Conservation (phyloP, 257 asterid species). For the Cordia subcordata region DNA sequence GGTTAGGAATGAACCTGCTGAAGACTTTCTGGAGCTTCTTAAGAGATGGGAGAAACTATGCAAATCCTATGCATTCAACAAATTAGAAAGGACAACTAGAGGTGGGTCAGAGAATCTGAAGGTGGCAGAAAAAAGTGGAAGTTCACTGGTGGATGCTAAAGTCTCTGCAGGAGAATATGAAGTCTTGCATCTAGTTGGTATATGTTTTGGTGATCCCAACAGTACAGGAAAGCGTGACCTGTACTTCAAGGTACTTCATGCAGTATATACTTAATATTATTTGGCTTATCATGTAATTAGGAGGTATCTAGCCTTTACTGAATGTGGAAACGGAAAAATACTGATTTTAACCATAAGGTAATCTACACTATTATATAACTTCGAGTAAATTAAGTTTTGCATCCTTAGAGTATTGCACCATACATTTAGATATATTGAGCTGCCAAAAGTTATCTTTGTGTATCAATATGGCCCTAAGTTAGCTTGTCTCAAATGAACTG, state of each 20-base stretch:
- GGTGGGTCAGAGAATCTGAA: conserved; percentile 26
- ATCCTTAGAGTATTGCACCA: too few relatives aligned
- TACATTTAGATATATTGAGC: too few relatives aligned
- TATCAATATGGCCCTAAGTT: too few relatives aligned
- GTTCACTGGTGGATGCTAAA: conserved; percentile 22
- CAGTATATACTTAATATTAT: neutral
- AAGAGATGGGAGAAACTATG: conserved; percentile 72
- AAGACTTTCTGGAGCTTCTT: conserved; percentile 69
- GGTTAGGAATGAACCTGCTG: conserved; percentile 81
- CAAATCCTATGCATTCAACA: conserved; percentile 32
- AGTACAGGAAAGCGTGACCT: conserved; percentile 46
- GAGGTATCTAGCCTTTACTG: too few relatives aligned
- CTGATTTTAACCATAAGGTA: too few relatives aligned
- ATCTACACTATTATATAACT: too few relatives aligned
- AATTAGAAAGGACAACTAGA: conserved; percentile 25
- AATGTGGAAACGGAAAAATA: too few relatives aligned
- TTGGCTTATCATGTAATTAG: neutral
- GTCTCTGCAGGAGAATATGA: conserved; percentile 52
- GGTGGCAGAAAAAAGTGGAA: conserved; percentile 22
- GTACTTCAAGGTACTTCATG: conserved; percentile 59
- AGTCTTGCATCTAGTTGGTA: conserved; percentile 49
- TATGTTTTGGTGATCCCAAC: conserved; percentile 75
- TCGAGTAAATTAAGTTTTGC: too few relatives aligned
- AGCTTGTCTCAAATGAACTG: too few relatives aligned
- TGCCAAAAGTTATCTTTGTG: too few relatives aligned